These are phyloP conservation scores for Leishmania tropica DNA, from an alignment of 208 protist genomes.

Conservation along the genomic window DNA sequence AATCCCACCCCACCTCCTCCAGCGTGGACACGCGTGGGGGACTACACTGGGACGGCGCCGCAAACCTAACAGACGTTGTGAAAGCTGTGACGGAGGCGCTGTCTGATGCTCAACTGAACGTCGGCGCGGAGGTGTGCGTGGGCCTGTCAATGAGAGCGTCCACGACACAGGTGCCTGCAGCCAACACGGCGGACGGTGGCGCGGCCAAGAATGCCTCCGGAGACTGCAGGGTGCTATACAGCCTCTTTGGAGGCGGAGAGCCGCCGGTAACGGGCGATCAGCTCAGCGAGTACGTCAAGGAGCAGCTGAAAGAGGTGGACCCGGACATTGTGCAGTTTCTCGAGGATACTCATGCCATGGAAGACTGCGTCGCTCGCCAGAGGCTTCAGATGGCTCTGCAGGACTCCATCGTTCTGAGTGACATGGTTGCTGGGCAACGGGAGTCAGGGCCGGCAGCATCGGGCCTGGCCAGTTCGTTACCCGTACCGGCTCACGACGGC, in stretches of 20 bases:
- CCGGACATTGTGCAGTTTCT: slow-evolving; percentile 54
- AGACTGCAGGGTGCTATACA: slow-evolving; percentile 42
- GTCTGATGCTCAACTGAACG: slow-evolving; percentile 10
- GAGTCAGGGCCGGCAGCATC: neutral
- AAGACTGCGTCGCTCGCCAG: slow-evolving; percentile 48
- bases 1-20: slow-evolving; percentile 6
- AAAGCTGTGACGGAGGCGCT: slow-evolving; percentile 22
- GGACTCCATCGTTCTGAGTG: slow-evolving; percentile 20
- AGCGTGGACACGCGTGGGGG: neutral
- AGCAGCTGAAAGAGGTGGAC: slow-evolving; percentile 49
- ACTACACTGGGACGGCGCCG: slow-evolving; percentile 19
- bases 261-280: slow-evolving; percentile 69
- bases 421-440: neutral
- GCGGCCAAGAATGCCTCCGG: neutral
- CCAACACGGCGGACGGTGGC: neutral
- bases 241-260: slow-evolving; percentile 64
- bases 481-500: neutral
- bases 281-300: slow-evolving; percentile 67
- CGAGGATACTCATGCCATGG: slow-evolving; percentile 68
- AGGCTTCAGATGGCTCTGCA: slow-evolving; percentile 50
- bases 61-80: slow-evolving; percentile 19
- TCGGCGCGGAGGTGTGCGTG: slow-evolving; percentile 22
- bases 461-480: neutral
- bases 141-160: slow-evolving; percentile 16
- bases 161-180: neutral